A percentile compares a stretch with the other conserved stretches of the same genome.
Conservation (phyloP, 306 rosid genomes). For the Amphicarpaea edgeworthii region DNA sequence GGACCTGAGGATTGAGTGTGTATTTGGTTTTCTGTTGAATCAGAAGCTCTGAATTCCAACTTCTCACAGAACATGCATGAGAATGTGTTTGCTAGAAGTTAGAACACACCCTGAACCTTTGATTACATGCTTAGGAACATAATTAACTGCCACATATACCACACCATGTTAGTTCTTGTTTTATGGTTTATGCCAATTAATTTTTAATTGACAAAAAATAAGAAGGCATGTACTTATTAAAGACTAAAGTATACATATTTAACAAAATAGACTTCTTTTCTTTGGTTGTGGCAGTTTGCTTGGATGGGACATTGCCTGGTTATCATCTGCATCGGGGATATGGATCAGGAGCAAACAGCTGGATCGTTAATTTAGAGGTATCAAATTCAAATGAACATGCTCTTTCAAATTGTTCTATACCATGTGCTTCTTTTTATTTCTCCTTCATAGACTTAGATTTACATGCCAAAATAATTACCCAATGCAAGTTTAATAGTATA, state of each 20-base stretch:
- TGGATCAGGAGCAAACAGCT: slow-evolving; percentile 89
- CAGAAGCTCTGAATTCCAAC: too few species aligned
- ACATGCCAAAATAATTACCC: not conserved
- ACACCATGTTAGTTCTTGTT: too few species aligned
- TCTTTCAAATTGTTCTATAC: slow-evolving; percentile 34
- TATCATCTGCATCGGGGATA: slow-evolving; percentile 83
- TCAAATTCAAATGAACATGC: slow-evolving; percentile 19
- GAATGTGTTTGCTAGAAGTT: too few species aligned
- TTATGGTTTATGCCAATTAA: too few species aligned
- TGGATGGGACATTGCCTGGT: slow-evolving; percentile 93
- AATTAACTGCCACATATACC: too few species aligned
- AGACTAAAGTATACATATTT: slow-evolving; percentile 12
- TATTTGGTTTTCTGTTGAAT: too few species aligned
- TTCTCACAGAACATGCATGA: too few species aligned
- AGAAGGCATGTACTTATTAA: not conserved
- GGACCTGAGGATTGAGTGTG: too few species aligned
- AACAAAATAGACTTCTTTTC: slow-evolving; percentile 3
- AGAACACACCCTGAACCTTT: too few species aligned
- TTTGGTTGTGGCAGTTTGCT: slow-evolving; percentile 65
- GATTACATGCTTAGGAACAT: too few species aligned
- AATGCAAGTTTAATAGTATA: not conserved
- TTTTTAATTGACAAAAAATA: not conserved
- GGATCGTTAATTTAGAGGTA: slow-evolving; percentile 95
- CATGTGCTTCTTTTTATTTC: not conserved
- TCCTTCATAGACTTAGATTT: not conserved